A percentile compares a stretch with the other conserved stretches of the same genome.
These are phyloP conservation scores for Vicia sativa DNA, from an alignment of 306 rosid genomes.

Conservation along the genomic window DNA sequence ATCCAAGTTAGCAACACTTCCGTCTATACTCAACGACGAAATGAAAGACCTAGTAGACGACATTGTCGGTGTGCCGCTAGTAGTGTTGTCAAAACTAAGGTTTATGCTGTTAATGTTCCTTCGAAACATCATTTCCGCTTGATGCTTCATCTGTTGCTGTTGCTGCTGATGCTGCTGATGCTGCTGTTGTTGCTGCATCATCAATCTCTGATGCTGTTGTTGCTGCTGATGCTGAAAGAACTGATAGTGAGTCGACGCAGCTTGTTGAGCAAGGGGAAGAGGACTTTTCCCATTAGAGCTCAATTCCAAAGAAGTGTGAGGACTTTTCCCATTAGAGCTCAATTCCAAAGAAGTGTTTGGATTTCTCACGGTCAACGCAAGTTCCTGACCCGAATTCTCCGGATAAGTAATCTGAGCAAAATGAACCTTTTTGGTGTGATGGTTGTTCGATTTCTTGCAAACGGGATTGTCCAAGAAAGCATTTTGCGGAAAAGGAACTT, in stretches of 20 bases:
- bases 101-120: slow-evolving; percentile 76
- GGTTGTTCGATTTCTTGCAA: slow-evolving; percentile 41
- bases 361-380: slow-evolving; percentile 48
- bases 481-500: slow-evolving; percentile 59
- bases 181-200: slow-evolving; percentile 54
- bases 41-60: slow-evolving; percentile 92
- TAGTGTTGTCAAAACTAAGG: slow-evolving; percentile 86
- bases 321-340: slow-evolving; percentile 69
- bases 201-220: slow-evolving; percentile 69
- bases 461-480: slow-evolving; percentile 72
- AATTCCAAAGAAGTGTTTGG: slow-evolving; percentile 70
- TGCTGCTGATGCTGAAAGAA: slow-evolving; percentile 63
- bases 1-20: slow-evolving; percentile 86
- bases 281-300: slow-evolving; percentile 70
- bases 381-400: slow-evolving; percentile 63
- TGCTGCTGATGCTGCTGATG: slow-evolving; percentile 36
- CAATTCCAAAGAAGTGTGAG: slow-evolving; percentile 70
- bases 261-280: slow-evolving; percentile 59
- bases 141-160: slow-evolving; percentile 64
- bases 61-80: slow-evolving; percentile 92
- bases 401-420: slow-evolving; percentile 53
- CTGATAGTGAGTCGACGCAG: slow-evolving; percentile 57
- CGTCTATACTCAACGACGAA: slow-evolving; percentile 94
- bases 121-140: slow-evolving; percentile 76
- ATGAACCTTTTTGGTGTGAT: slow-evolving; percentile 47